These are phyloP conservation scores for Teunomyces cretensis DNA, from an alignment of 805 yeast species.

Conservation along the genomic window DNA sequence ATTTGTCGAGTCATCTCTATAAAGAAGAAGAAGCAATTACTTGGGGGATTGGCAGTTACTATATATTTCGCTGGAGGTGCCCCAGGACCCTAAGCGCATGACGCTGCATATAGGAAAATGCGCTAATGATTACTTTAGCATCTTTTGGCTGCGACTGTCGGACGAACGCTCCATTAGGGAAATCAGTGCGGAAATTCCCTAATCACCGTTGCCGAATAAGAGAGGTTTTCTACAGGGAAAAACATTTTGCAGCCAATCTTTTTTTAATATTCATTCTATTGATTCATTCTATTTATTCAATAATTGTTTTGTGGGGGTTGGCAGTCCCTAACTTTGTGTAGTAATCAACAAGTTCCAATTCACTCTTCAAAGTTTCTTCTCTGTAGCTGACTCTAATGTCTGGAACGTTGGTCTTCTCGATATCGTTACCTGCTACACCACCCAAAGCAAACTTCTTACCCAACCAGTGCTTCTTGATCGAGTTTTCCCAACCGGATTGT, in stretches of 20 bases:
- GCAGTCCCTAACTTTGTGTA: conserved; percentile 41
- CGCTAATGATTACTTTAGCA: conserved; percentile 1
- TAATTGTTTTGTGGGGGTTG: not conserved
- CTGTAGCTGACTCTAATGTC: conserved; percentile 82
- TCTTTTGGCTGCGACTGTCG: not conserved
- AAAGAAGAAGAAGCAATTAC: too few species aligned
- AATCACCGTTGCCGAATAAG: too few species aligned
- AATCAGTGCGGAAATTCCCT: too few species aligned
- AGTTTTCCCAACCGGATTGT: conserved; percentile 92
- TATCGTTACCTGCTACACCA: conserved; percentile 81
- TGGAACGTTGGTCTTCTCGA: conserved; percentile 95
- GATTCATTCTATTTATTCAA: not conserved
- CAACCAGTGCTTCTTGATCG: conserved; percentile 87
- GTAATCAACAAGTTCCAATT: conserved; percentile 63
- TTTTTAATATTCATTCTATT: not conserved
- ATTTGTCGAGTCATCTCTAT: not conserved
- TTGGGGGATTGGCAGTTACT: not conserved
- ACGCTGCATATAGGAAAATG: conserved; percentile 8
- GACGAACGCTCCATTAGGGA: too few species aligned
- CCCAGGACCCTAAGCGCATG: conserved; percentile 9
- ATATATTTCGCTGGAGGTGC: not conserved
- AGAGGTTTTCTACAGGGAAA: too few species aligned
- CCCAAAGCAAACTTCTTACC: conserved; percentile 60
- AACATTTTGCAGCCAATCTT: not conserved
- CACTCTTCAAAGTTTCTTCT: conserved; percentile 72